Conservation (phyloP, 2,329 filamentous ascomycete species). For the Arthroderma uncinatum region DNA sequence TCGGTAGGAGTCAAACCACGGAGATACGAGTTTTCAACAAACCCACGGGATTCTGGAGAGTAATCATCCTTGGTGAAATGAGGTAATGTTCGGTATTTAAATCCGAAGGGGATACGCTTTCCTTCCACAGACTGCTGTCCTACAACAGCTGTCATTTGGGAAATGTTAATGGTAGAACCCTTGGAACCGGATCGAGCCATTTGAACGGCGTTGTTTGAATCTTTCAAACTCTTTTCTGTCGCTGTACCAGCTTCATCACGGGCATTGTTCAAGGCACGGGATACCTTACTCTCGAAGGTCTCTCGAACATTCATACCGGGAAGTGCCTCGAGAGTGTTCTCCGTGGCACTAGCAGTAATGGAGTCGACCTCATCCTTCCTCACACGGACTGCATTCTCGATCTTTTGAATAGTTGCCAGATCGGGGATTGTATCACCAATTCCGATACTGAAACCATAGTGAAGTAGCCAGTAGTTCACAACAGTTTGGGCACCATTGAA, state of each 20-base stretch:
- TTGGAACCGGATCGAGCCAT: slow-evolving; percentile 97
- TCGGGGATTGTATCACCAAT: slow-evolving; percentile 98
- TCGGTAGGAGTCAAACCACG: slow-evolving; percentile 89
- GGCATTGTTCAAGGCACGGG: slow-evolving; percentile 83
- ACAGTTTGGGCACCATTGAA: slow-evolving; percentile 92
- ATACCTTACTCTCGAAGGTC: slow-evolving; percentile 95
- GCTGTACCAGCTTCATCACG: slow-evolving; percentile 93
- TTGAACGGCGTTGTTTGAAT: slow-evolving; percentile 89
- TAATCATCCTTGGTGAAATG: slow-evolving; percentile 99
- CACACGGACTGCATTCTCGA: slow-evolving; percentile 67
- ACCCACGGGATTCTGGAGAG: slow-evolving; percentile 89
- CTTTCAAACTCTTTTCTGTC: slow-evolving; percentile 84
- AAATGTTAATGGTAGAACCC: slow-evolving; percentile 98
- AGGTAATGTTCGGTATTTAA: slow-evolving; percentile 93
- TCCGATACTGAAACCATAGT: slow-evolving; percentile 94
- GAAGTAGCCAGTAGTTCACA: slow-evolving; percentile 92
- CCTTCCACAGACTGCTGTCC: slow-evolving; percentile 97
- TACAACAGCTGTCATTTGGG: slow-evolving; percentile 96
- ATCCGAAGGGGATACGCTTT: slow-evolving; percentile 96
- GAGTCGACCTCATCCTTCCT: slow-evolving; percentile 71
- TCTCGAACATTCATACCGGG: slow-evolving; percentile 98
- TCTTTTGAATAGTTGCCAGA: slow-evolving; percentile 66
- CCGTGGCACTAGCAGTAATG: slow-evolving; percentile 67
- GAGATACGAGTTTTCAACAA: slow-evolving; percentile 97
- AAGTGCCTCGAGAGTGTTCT: slow-evolving; percentile 77